Conservation (phyloP, 345 rosid genomes). For the Mallotus nudiflorus region DNA sequence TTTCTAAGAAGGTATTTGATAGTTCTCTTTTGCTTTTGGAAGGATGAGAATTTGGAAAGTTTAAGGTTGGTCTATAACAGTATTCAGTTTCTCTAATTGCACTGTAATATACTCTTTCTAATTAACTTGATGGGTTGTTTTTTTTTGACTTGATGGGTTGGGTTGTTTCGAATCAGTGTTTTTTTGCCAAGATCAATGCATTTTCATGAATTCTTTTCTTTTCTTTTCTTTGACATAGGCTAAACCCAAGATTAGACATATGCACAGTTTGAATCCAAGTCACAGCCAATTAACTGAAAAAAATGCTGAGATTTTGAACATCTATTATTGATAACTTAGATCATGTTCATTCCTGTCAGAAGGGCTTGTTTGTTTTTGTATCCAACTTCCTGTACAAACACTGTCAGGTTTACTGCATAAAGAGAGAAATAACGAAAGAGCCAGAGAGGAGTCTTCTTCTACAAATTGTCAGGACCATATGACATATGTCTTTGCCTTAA, state of each 20-base stretch:
- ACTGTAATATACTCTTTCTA: not conserved
- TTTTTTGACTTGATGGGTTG: not conserved
- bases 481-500: not conserved
- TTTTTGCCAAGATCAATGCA: not conserved
- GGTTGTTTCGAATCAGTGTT: too few relatives aligned
- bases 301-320: too few relatives aligned
- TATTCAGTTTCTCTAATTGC: slow-evolving; percentile 5
- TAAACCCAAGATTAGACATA: too few relatives aligned
- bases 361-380: not conserved
- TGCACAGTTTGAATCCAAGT: too few relatives aligned
- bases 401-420: too few relatives aligned
- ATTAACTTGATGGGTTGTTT: too few relatives aligned
- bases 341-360: not conserved
- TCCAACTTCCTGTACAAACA: not conserved
- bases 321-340: not conserved
- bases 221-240: too few relatives aligned
- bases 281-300: too few relatives aligned
- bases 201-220: too few relatives aligned
- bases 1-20: too few relatives aligned
- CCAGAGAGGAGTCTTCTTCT: not conserved
- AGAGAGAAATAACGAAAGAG: too few relatives aligned
- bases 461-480: not conserved
- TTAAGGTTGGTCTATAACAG: not conserved
- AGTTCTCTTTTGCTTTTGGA: not conserved
- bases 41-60: slow-evolving; percentile 12